Percentiles rank a stretch among this genome's conserved stretches.
Conservation (phyloP, 371 early-diverging fungal genomes). For the Mucor lusitanicus region DNA sequence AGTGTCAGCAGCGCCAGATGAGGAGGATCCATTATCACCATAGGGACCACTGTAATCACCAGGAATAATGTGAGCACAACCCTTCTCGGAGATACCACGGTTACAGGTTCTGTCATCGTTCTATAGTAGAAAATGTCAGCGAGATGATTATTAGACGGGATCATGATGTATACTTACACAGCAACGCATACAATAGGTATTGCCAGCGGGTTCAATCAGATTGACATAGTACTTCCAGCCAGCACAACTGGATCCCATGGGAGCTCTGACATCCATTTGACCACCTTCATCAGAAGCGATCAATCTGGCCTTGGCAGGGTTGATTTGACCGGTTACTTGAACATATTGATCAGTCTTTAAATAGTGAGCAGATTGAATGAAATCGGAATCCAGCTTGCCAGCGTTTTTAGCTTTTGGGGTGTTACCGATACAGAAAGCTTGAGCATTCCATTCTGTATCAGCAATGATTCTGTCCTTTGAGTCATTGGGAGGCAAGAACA, state of each 20-base stretch:
- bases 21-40: not conserved
- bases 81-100: conserved; percentile 50
- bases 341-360: conserved; percentile 45
- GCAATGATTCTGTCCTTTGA: conserved; percentile 35
- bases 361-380: conserved; percentile 52
- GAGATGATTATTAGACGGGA: not conserved
- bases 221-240: conserved; percentile 55
- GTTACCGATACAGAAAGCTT: conserved; percentile 54
- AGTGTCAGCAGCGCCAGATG: not conserved
- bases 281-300: conserved; percentile 49
- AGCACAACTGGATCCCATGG: conserved; percentile 47
- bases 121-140: not conserved
- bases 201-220: conserved; percentile 49
- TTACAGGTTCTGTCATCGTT: conserved; percentile 48
- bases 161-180: conserved; percentile 39
- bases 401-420: conserved; percentile 41
- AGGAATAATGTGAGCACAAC: conserved; percentile 54
- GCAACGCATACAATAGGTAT: conserved; percentile 57
- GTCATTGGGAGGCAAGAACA: conserved; percentile 55
- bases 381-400: conserved; percentile 35
- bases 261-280: conserved; percentile 53
- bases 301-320: conserved; percentile 42
- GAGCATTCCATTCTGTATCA: conserved; percentile 53
- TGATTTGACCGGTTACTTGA: conserved; percentile 59
- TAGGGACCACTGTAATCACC: conserved; percentile 57